A percentile compares a stretch with the other conserved stretches of the same genome.
phyloP scores from a whole-genome alignment of 2,329 filamentous ascomycete species.

The Tetracladium maxilliforme region DNA sequence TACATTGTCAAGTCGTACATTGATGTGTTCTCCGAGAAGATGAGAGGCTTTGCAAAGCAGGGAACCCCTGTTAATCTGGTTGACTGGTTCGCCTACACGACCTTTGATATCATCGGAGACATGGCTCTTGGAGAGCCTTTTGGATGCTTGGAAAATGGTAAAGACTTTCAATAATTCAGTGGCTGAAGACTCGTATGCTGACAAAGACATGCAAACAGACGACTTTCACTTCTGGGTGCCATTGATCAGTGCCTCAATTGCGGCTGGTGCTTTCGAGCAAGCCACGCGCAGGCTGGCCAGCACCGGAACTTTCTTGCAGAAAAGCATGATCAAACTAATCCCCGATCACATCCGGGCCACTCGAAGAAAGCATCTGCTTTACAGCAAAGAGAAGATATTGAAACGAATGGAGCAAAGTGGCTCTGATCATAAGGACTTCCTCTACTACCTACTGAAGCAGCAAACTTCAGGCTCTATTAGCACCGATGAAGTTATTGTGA shows the following conservation, averaged over 20 bases:
- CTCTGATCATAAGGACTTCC: slow-evolving; percentile 18
- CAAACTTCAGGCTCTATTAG: slow-evolving; percentile 18
- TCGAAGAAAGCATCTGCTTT: slow-evolving; percentile 16
- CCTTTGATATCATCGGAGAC: slow-evolving; percentile 28
- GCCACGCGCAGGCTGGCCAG: slow-evolving; percentile 13
- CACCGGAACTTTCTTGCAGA: slow-evolving; percentile 10
- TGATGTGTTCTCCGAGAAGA: slow-evolving; percentile 10
- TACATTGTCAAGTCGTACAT: slow-evolving; percentile 14
- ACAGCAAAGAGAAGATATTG: slow-evolving; percentile 19
- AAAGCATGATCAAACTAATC: slow-evolving; percentile 11
- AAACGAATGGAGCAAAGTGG: slow-evolving; percentile 10
- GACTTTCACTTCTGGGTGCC: slow-evolving; percentile 13
- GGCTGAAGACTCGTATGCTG: slow-evolving; percentile 32
- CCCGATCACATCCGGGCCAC: slow-evolving; percentile 13
- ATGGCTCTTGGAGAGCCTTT: slow-evolving; percentile 30
- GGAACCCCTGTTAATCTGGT: slow-evolving; percentile 35
- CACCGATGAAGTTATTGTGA: slow-evolving; percentile 17
- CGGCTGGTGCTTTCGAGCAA: slow-evolving; percentile 17
- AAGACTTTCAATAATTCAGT: slow-evolving; percentile 63
- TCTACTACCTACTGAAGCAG: slow-evolving; percentile 20
- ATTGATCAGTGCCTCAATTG: slow-evolving; percentile 11
- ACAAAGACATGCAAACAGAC: slow-evolving; percentile 38
- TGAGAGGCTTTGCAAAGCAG: slow-evolving; percentile 25
- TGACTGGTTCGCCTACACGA: slow-evolving; percentile 20
- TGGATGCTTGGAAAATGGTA: slow-evolving; percentile 21